A percentile compares a stretch with the other conserved stretches of the same genome.
Conservation (phyloP, 805 yeast species). For the Candida fluviatilis region DNA sequence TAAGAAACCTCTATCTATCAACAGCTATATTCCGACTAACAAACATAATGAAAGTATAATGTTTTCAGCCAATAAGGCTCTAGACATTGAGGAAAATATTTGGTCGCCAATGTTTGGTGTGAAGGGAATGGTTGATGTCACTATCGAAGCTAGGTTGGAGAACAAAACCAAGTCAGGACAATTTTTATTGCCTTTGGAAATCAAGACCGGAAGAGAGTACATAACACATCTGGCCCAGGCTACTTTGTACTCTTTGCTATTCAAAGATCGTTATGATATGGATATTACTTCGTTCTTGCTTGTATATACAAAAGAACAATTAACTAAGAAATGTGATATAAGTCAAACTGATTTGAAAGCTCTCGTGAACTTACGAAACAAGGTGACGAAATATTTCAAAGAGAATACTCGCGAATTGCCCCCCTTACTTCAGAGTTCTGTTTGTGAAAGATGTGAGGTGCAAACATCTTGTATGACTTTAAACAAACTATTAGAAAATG, state of each 20-base stretch:
- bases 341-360: conserved; percentile 56
- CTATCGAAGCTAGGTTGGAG: conserved; percentile 56
- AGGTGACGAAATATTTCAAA: conserved; percentile 55
- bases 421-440: conserved; percentile 44
- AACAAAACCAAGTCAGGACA: conserved; percentile 28
- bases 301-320: conserved; percentile 64
- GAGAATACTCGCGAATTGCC: conserved; percentile 52
- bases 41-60: conserved; percentile 28
- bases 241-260: conserved; percentile 69
- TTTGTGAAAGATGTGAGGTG: conserved; percentile 60
- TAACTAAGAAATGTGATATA: conserved; percentile 52
- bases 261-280: conserved; percentile 74
- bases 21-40: conserved; percentile 20
- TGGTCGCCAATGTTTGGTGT: conserved; percentile 91
- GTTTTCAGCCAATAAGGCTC: conserved; percentile 56
- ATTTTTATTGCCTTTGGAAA: conserved; percentile 74
- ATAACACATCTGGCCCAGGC: conserved; percentile 83
- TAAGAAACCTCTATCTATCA: conserved; percentile 10
- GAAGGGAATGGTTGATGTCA: conserved; percentile 86
- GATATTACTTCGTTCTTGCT: conserved; percentile 62
- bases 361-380: conserved; percentile 69
- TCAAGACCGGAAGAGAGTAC: conserved; percentile 76
- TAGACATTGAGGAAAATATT: conserved; percentile 86
- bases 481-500: conserved; percentile 57
- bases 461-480: conserved; percentile 61